Conservation (phyloP, 2,329 filamentous ascomycete genomes). For the Sporothrix pallida region DNA sequence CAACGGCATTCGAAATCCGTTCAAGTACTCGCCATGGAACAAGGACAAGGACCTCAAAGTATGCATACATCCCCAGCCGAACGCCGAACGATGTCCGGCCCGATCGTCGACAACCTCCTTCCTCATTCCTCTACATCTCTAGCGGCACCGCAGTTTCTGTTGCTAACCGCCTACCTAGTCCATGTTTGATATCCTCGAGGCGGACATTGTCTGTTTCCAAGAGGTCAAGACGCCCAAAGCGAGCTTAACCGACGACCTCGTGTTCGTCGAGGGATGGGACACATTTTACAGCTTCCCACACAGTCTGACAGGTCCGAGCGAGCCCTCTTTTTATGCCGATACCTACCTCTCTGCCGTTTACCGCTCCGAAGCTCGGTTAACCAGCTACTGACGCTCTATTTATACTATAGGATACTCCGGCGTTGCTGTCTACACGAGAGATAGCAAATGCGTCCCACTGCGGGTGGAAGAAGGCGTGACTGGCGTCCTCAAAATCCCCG, state of each 20-base stretch:
- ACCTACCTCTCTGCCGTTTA: slow-evolving; percentile 42
- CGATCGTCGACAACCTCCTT: background rate
- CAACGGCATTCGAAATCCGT: slow-evolving; percentile 83
- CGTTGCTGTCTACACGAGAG: slow-evolving; percentile 94
- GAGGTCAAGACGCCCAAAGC: slow-evolving; percentile 96
- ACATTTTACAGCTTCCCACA: slow-evolving; percentile 93
- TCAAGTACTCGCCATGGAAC: slow-evolving; percentile 83
- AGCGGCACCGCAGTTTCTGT: background rate
- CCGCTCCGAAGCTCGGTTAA: background rate
- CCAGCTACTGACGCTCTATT: background rate
- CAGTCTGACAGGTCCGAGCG: slow-evolving; percentile 77
- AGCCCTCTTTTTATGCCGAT: no score
- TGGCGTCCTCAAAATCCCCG: slow-evolving; percentile 76
- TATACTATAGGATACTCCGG: slow-evolving; percentile 79
- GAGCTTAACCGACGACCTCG: slow-evolving; percentile 93
- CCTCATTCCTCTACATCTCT: background rate
- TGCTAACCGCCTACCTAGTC: slow-evolving; percentile 54
- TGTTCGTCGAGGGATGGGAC: slow-evolving; percentile 92
- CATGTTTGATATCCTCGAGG: slow-evolving; percentile 93
- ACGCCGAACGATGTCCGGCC: background rate
- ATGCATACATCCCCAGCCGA: slow-evolving; percentile 23
- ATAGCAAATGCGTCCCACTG: slow-evolving; percentile 81
- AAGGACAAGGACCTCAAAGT: slow-evolving; percentile 73
- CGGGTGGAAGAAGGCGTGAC: slow-evolving; percentile 93
- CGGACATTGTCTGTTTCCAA: slow-evolving; percentile 94